These are phyloP conservation scores for Glarea lozoyensis DNA, from an alignment of 495 filamentous ascomycete species.

Conservation along the genomic window DNA sequence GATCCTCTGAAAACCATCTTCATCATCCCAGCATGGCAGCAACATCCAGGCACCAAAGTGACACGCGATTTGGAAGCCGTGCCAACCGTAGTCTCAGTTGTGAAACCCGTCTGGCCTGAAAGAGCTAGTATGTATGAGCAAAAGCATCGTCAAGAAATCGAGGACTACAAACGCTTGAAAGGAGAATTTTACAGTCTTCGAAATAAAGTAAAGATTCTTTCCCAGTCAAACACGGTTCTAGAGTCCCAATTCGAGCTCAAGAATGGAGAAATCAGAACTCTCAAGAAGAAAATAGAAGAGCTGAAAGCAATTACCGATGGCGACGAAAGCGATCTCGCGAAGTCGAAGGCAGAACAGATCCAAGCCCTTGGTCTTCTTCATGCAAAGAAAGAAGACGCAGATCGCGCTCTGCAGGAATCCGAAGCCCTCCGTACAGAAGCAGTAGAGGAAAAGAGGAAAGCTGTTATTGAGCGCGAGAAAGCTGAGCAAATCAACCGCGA, in stretches of 20 bases:
- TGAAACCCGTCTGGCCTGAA: constrained; percentile 26
- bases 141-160: constrained; percentile 17
- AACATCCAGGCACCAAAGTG: constrained; percentile 31
- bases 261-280: constrained; percentile 16
- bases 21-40: constrained; percentile 36
- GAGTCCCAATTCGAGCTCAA: constrained; percentile 9
- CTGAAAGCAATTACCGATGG: constrained; percentile 7
- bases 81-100: constrained; percentile 35
- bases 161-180: constrained; percentile 16
- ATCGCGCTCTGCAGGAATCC: not conserved
- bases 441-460: not conserved
- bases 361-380: too few species aligned
- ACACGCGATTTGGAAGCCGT: constrained; percentile 32
- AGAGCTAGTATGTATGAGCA: constrained; percentile 20
- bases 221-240: constrained; percentile 16
- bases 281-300: constrained; percentile 8
- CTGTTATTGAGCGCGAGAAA: constrained; percentile 1
- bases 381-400: not conserved
- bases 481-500: not conserved
- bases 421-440: not conserved
- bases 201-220: constrained; percentile 4
- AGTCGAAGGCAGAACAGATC: too few species aligned
- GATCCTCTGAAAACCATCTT: constrained; percentile 30
- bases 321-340: not conserved
- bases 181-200: not conserved